Evolutionary conservation across 2,329 filamentous ascomycete species (phyloP).

Genomic region (Neobulgaria alba): DNA sequence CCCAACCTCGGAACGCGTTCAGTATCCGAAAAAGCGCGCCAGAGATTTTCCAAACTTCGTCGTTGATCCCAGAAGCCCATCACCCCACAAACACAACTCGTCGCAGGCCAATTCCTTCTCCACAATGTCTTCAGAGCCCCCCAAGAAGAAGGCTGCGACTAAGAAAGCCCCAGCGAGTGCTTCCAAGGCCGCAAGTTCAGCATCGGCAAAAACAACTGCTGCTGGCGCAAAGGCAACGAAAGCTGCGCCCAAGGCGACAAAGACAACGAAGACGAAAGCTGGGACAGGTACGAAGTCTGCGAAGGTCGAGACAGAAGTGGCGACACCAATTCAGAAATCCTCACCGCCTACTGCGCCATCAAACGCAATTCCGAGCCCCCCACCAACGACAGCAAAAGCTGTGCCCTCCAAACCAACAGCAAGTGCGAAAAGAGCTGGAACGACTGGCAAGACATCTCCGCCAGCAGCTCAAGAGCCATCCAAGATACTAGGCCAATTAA

Average conservation of each 20-base stretch:
- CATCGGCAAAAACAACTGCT: conserved; percentile 12
- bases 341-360: background rate
- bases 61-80: too few relatives aligned
- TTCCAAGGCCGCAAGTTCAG: conserved; percentile 14
- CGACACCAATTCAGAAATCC: conserved; percentile 4
- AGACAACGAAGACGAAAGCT: conserved; percentile 7
- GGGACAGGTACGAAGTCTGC: conserved; percentile 9
- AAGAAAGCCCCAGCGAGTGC: conserved; percentile 24
- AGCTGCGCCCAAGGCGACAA: conserved; percentile 8
- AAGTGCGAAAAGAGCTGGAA: background rate
- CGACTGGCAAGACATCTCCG: background rate
- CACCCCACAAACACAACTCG: background rate
- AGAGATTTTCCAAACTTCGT: background rate
- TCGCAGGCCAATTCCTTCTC: background rate
- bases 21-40: background rate
- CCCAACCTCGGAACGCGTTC: too few relatives aligned
- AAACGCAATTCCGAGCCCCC: conserved; percentile 1
- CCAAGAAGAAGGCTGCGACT: conserved; percentile 25
- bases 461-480: conserved; percentile 10
- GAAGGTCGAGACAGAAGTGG: conserved; percentile 3
- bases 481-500: conserved; percentile 16
- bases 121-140: conserved; percentile 21
- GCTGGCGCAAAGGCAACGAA: conserved; percentile 22
- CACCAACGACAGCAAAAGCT: conserved; percentile 1
- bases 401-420: conserved; percentile 1